Conservation (phyloP, 148 eudicot genomes). For the Silene latifolia region DNA sequence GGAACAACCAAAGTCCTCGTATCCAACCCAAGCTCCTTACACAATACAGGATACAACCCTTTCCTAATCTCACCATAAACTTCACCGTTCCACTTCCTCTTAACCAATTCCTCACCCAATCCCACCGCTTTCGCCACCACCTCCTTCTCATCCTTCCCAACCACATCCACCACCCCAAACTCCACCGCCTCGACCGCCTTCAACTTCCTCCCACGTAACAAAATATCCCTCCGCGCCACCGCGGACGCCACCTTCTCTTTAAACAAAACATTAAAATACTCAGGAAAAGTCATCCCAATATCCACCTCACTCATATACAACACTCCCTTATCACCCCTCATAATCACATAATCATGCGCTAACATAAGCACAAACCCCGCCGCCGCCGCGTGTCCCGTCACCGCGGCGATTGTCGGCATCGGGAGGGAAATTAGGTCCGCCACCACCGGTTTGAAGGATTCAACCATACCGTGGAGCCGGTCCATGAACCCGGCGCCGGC, state of each 20-base stretch:
- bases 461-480: slow-evolving; percentile 16
- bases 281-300: slow-evolving; percentile 33
- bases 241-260: slow-evolving; percentile 25
- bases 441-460: slow-evolving; percentile 26
- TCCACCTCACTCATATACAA: slow-evolving; percentile 36
- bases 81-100: slow-evolving; percentile 38
- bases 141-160: slow-evolving; percentile 20
- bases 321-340: slow-evolving; percentile 31
- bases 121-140: slow-evolving; percentile 19
- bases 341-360: slow-evolving; percentile 25
- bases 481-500: neutral
- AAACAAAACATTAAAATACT: slow-evolving; percentile 28
- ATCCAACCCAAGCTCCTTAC: slow-evolving; percentile 27
- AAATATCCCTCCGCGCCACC: slow-evolving; percentile 24
- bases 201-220: slow-evolving; percentile 30
- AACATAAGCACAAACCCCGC: slow-evolving; percentile 30
- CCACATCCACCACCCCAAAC: slow-evolving; percentile 29
- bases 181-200: slow-evolving; percentile 36
- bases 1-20: slow-evolving; percentile 21
- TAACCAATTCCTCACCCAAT: slow-evolving; percentile 27
- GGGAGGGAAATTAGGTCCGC: slow-evolving; percentile 28
- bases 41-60: slow-evolving; percentile 33
- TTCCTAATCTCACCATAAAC: slow-evolving; percentile 44
- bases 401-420: slow-evolving; percentile 33
- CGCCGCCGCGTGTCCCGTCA: slow-evolving; percentile 34